phyloP scores from a whole-genome alignment of 805 yeast genomes.

The Monosporozyma yasuniensis region DNA sequence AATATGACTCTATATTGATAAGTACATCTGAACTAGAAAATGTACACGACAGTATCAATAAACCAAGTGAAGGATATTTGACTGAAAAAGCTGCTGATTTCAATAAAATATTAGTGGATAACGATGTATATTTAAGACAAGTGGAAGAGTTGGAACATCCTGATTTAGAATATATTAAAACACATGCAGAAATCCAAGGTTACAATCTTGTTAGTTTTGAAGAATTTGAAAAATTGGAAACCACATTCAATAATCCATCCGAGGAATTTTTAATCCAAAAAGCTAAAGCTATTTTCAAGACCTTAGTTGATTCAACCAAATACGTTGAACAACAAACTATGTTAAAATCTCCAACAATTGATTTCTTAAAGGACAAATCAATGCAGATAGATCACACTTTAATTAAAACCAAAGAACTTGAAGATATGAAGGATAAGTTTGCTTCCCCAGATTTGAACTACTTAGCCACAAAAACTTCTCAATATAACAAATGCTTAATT shows the following conservation, averaged over 20 bases:
- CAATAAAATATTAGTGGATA: neutral
- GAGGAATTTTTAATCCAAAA: conserved; percentile 1
- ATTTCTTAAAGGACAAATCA: neutral
- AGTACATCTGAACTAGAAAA: neutral
- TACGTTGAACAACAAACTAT: conserved; percentile 1
- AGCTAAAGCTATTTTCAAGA: neutral
- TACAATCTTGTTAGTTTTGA: neutral
- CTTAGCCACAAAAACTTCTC: conserved; percentile 6
- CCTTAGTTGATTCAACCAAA: neutral
- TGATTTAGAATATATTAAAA: neutral
- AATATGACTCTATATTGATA: neutral
- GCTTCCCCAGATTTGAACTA: conserved; percentile 11
- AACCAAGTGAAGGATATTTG: conserved; percentile 10
- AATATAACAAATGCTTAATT: conserved; percentile 6
- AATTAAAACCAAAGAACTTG: neutral
- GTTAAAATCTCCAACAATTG: neutral
- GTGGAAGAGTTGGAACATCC: neutral
- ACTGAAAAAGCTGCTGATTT: conserved; percentile 6
- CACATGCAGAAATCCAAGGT: neutral
- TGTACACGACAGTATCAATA: conserved; percentile 6
- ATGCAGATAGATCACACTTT: neutral
- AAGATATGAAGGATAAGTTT: neutral
- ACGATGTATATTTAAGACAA: neutral
- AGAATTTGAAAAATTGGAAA: neutral
- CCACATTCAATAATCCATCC: neutral